Percentiles rank a stretch among this genome's conserved stretches.
These are phyloP conservation scores for Pleurotus pulmonarius DNA, from an alignment of 768 basidiomycete genomes.

Conservation along the genomic window DNA sequence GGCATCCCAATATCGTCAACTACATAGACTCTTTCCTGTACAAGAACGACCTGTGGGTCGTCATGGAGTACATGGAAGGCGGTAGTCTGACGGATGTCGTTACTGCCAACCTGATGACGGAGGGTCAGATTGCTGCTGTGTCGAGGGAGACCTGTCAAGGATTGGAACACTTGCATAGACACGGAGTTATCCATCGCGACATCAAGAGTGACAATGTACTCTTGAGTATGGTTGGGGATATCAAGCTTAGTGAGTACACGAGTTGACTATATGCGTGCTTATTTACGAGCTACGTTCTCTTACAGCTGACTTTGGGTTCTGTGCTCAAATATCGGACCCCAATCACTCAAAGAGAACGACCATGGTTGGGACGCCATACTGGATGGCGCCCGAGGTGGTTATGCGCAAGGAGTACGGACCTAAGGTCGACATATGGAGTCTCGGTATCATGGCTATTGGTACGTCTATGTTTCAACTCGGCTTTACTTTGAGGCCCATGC, in stretches of 20 bases:
- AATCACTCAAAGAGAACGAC: conserved; percentile 90
- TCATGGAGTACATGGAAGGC: conserved; percentile 99
- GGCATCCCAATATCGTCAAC: conserved; percentile 99
- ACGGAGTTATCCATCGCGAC: conserved; percentile 97
- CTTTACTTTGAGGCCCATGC: not conserved
- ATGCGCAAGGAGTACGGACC: conserved; percentile 97
- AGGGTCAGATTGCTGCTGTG: conserved; percentile 98
- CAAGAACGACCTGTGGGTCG: conserved; percentile 98
- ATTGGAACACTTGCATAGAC: conserved; percentile 89
- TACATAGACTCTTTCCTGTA: conserved; percentile 98
- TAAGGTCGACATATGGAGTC: conserved; percentile 97
- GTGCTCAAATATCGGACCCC: conserved; percentile 91
- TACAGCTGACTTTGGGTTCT: conserved; percentile 97
- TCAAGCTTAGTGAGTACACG: conserved; percentile 85
- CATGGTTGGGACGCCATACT: conserved; percentile 98
- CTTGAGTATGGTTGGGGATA: conserved; percentile 88
- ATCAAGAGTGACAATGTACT: conserved; percentile 99
- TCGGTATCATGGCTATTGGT: conserved; percentile 97
- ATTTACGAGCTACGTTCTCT: conserved; percentile 4
- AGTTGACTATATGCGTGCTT: conserved; percentile 3
- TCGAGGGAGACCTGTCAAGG: conserved; percentile 91
- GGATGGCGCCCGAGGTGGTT: conserved; percentile 99
- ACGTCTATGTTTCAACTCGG: conserved; percentile 19
- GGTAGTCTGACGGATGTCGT: conserved; percentile 94
- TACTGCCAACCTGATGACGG: conserved; percentile 94